Evolutionary conservation across 2,329 filamentous ascomycete genomes (phyloP).

Genomic region (Decorospora gaudefroyi): DNA sequence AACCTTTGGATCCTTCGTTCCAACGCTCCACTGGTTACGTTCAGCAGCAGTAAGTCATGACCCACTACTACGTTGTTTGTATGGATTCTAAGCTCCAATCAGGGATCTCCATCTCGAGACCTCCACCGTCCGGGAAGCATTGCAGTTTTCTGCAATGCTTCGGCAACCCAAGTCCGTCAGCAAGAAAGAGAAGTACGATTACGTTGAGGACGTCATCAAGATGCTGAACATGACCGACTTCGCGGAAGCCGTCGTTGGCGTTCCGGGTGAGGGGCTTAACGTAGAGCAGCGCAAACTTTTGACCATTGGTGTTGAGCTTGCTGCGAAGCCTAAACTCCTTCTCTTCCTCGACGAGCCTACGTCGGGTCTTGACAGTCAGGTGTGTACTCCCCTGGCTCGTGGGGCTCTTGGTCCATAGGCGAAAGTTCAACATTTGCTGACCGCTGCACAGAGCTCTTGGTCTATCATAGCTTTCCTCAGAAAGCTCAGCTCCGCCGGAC

Average conservation of each 20-base stretch:
- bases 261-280: constrained; percentile 65
- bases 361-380: constrained; percentile 63
- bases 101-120: constrained; percentile 48
- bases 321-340: constrained; percentile 67
- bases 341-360: constrained; percentile 66
- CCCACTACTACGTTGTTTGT: neutral
- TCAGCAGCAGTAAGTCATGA: constrained; percentile 45
- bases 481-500: constrained; percentile 59
- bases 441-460: constrained; percentile 57
- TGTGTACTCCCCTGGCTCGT: constrained; percentile 6
- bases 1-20: constrained; percentile 42
- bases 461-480: constrained; percentile 66
- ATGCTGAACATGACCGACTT: constrained; percentile 71
- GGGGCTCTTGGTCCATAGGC: neutral
- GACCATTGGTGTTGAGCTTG: constrained; percentile 73
- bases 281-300: constrained; percentile 72
- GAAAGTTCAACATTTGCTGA: constrained; percentile 8
- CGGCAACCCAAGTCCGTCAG: constrained; percentile 59
- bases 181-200: constrained; percentile 62
- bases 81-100: constrained; percentile 4
- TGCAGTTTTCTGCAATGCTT: constrained; percentile 45
- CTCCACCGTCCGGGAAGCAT: constrained; percentile 45
- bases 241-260: constrained; percentile 67
- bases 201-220: constrained; percentile 67
- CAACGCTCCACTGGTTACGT: constrained; percentile 49